Evolutionary conservation across 768 basidiomycete species (phyloP), one percentile per base, ranked within the genome.

Genomic region (Boletales sp.): DNA sequence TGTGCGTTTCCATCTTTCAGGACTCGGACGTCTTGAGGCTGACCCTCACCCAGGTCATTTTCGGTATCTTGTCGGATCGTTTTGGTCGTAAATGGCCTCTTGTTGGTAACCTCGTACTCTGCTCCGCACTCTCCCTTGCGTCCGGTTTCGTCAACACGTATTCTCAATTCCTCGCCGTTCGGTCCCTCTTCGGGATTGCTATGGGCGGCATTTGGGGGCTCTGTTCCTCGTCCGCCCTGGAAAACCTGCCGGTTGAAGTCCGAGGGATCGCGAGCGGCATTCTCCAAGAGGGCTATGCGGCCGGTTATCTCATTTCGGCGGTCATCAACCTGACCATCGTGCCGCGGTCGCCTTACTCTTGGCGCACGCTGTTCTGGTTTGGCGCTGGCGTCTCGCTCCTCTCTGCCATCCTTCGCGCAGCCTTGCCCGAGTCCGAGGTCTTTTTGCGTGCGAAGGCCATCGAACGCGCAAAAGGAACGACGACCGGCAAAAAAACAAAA

Each of bases 1-100:
- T 37, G 85, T 77, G 36, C 62, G 77, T 35, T 6, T 5, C 19
- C 44, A 11, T 31, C 43, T 40, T 18, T 31, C 14, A 31, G 0
- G 0, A 21, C 21, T 21, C 21, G 2, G 4, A 4, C 4, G 4
- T 21, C 3, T 21, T 35, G 14, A 10, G 3, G 3, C 15, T 56
- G 14, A 45, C 35, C 21, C 17, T 35, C 15, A 18, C 37, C 14
- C 17, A 71, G 71, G 48, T 92, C 43, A 71, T 93, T 57, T 94
- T 95, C 56, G 93, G 92, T 40, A 65, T 93, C 38, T 58, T 86
- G n/a, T 88, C 87, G 2, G 94, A 97, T 65, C 82, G 94, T 4
- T 95, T 75, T 65, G 94, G 94, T 5, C 80, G 94, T 27, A 95
- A 94, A 75, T 98, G 93, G 93, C 93, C 93, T 5, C 75, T 94